These are phyloP conservation scores for Chlorella ohadii DNA, from an alignment of 139 green algal species.

Conservation along the genomic window DNA sequence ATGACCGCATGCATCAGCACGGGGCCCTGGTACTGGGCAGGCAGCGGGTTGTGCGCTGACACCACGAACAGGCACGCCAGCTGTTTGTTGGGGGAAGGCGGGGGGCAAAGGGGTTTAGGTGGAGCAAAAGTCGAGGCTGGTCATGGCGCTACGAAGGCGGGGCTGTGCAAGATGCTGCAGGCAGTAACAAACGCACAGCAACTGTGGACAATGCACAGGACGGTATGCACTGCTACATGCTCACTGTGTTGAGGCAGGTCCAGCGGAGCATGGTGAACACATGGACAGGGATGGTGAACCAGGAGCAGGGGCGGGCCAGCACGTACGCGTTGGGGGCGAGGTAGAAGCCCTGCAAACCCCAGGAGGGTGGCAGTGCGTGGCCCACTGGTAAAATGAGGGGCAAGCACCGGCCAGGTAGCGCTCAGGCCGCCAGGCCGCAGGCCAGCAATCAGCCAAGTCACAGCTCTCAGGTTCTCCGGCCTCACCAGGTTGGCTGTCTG, in stretches of 20 bases:
- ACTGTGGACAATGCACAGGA: no score
- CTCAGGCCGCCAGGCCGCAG: no score
- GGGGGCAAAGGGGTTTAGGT: background rate
- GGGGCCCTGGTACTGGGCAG: background rate
- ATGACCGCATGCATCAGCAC: background rate
- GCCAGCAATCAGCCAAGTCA: no score
- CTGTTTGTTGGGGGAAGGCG: background rate
- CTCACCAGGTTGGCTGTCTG: slow-evolving; percentile 16
- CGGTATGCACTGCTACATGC: no score
- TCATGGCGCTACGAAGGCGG: no score
- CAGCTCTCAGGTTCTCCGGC: no score
- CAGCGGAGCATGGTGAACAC: slow-evolving; percentile 1
- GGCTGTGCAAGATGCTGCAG: no score
- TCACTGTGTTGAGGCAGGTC: slow-evolving; percentile 24
- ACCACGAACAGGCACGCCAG: slow-evolving; percentile 27
- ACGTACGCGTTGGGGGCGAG: slow-evolving; percentile 14
- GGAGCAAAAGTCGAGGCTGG: no score
- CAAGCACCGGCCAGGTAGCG: no score
- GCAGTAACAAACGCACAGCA: no score
- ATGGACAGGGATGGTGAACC: slow-evolving; percentile 12
- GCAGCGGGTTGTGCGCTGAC: slow-evolving; percentile 9
- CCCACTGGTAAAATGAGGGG: background rate
- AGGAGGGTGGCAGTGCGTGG: background rate
- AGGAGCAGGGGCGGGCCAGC: slow-evolving; percentile 7
- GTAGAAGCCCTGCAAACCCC: background rate